Base-by-base conservation (phyloP, 2,329 filamentous ascomycete genomes). In the Ambrosiella xylebori region DNA sequence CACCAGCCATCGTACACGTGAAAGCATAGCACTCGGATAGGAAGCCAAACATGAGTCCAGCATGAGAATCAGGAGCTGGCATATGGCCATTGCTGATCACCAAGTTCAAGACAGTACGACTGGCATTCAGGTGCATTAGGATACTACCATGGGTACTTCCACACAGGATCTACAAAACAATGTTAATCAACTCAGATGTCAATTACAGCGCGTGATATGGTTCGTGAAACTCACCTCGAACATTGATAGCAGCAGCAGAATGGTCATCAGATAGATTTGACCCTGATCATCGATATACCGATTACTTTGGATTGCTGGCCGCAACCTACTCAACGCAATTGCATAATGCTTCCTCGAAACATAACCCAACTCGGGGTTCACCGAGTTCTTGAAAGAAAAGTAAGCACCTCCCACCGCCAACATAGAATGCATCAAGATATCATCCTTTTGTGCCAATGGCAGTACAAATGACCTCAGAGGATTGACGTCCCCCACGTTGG, bases 371-470 rank as follows among this genome's bases (percentile, higher is more conserved):
- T 11, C 53, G 2, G 47, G 45, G 38, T 61, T 52, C 1, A 55
- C 52, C 39, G 56, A 58, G 11, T 56, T 38, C 36, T 56, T 39
- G 27, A 56, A 58, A 13, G 56, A 56, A 27, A 61, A 61, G 47
- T 61, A 61, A 3, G 59, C 59, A 4, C 59, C 59, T 5, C 59
- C 59, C 7, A 56, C 19, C 7, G 59, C 59, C 17, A 61, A 35
- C 44, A 61, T 58, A 35, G 59, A 52, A 49, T 61, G 59, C 35
- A 61, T 52, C 35, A 61, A 52, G 11, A 61, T 56, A 37, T 58
- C 56, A 45, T 61, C 52, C 39, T 53, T 45, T 35, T 40, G 53
- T 7, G 59, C 59, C 7, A 61, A 36, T 13, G 56, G 59, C 13
- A 61, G 40, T 7, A 61, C 40, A 35, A 53, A 50, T 1, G 45